These are phyloP conservation scores for Pseudocercospora pini-densiflorae DNA, from an alignment of 2,329 filamentous ascomycete species.

Conservation along the genomic window DNA sequence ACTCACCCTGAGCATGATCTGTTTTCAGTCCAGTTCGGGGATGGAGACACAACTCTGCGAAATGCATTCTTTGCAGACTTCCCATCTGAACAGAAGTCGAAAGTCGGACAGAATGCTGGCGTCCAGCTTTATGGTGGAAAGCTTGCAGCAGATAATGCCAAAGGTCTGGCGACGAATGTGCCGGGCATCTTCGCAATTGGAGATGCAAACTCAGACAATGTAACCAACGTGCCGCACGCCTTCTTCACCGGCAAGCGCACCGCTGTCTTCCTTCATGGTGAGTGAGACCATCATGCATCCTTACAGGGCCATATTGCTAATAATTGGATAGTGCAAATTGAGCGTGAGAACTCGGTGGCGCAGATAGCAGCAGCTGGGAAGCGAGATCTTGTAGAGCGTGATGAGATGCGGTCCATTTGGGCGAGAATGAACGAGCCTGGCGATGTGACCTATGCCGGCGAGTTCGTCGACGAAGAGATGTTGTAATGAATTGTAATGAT, in stretches of 20 bases:
- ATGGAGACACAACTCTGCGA: constrained; percentile 12
- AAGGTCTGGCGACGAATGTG: constrained; percentile 19
- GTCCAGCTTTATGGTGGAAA: constrained; percentile 17
- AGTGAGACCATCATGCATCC: background rate
- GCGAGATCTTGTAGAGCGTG: background rate
- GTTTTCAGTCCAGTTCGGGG: constrained; percentile 18
- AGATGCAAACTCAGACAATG: constrained; percentile 21
- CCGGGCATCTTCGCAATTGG: constrained; percentile 22
- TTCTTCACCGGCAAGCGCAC: constrained; percentile 22
- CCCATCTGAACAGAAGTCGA: constrained; percentile 18
- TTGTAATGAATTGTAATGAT: background rate
- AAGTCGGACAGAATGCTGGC: constrained; percentile 13
- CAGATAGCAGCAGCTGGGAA: constrained; percentile 17
- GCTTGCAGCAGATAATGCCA: constrained; percentile 17
- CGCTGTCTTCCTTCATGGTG: constrained; percentile 21
- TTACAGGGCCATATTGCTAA: constrained; percentile 8
- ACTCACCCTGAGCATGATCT: constrained; percentile 23
- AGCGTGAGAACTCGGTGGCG: constrained; percentile 21
- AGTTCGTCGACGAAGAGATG: constrained; percentile 4
- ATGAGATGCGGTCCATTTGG: constrained; percentile 14
- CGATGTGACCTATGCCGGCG: constrained; percentile 19
- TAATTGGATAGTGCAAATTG: constrained; percentile 11
- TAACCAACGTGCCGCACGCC: constrained; percentile 21
- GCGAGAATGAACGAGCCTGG: constrained; percentile 15
- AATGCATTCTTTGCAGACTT: constrained; percentile 22